Percentiles rank a stretch among this genome's conserved stretches.
These are phyloP conservation scores for Pseudomonodictys pantanalensis DNA, from an alignment of 495 filamentous ascomycete species.

Conservation along the genomic window DNA sequence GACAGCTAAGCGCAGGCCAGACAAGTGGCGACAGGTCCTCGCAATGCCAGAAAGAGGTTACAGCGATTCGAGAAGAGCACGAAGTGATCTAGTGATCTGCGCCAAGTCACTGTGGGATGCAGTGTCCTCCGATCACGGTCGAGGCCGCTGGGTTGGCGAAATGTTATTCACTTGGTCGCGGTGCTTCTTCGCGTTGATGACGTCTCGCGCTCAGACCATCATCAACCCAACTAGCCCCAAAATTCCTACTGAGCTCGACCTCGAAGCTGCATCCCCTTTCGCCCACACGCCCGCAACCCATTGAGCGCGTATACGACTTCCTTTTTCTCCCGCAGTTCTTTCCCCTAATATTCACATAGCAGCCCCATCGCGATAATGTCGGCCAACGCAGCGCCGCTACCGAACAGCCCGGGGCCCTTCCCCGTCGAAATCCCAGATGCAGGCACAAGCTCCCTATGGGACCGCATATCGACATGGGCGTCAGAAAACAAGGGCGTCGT, in stretches of 20 bases:
- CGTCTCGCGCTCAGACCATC: constrained; percentile 9
- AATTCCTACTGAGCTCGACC: constrained; percentile 21
- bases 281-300: constrained; percentile 12
- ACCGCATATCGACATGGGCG: constrained; percentile 85
- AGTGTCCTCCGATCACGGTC: no score
- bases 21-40: no score
- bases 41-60: no score
- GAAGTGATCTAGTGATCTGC: no score
- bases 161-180: no score
- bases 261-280: constrained; percentile 21
- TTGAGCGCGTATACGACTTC: constrained; percentile 9
- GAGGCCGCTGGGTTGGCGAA: no score
- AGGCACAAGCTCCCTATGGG: constrained; percentile 71
- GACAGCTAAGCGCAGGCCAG: no score
- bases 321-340: constrained; percentile 3
- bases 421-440: constrained; percentile 39
- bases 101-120: no score
- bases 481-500: constrained; percentile 93
- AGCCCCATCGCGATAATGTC: constrained; percentile 13
- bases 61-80: no score
- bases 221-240: constrained; percentile 16
- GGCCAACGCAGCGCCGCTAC: constrained; percentile 20
- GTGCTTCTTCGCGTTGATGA: constrained; percentile 26
- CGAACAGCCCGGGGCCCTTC: constrained; percentile 49
- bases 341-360: neutral